Evolutionary conservation across 148 eudicot genomes (phyloP).

Genomic region (Selenicereus undatus): DNA sequence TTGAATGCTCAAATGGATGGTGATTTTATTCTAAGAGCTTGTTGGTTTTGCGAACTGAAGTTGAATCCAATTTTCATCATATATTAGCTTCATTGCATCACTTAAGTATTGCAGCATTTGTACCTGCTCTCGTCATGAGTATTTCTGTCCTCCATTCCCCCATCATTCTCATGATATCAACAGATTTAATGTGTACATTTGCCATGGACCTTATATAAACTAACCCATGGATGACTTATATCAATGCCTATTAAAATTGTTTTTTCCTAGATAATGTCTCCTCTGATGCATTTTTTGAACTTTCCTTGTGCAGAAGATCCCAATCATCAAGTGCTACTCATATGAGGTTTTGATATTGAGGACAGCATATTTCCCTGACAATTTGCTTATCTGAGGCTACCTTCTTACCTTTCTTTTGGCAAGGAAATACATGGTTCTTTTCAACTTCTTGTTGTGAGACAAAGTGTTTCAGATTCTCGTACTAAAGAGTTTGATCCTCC

Average conservation of each 20-base stretch:
- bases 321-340: conserved; percentile 27
- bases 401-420: conserved; percentile 1
- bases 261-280: neutral
- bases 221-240: neutral
- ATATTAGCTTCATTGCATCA: neutral
- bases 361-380: conserved; percentile 22
- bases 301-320: conserved; percentile 44
- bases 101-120: neutral
- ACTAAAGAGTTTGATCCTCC: neutral
- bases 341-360: conserved; percentile 30
- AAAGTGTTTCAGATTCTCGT: conserved; percentile 17
- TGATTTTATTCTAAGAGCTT: neutral
- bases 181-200: neutral
- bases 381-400: conserved; percentile 21
- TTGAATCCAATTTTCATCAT: neutral
- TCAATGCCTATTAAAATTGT: conserved; percentile 9
- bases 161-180: neutral
- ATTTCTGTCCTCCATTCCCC: neutral
- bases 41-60: neutral
- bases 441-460: conserved; percentile 18
- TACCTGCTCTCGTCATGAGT: neutral
- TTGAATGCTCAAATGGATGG: neutral
- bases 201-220: conserved; percentile 1
- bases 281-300: conserved; percentile 26
- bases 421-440: conserved; percentile 16